Conservation (phyloP, 768 basidiomycete genomes). For the Termitomyces sp. region DNA sequence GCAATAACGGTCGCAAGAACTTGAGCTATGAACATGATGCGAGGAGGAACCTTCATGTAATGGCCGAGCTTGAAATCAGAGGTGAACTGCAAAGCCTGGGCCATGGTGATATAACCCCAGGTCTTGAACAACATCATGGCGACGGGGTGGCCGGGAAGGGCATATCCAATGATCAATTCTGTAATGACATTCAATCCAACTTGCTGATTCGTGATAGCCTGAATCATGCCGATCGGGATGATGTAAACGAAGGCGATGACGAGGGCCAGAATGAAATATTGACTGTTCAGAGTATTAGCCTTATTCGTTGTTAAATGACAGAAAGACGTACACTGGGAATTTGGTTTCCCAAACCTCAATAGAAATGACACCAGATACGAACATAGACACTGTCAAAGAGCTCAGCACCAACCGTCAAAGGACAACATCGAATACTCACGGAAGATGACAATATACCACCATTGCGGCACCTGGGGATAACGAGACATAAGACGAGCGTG, state of each 20-base stretch:
- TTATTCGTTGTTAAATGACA: conserved; percentile 7
- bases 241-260: conserved; percentile 64
- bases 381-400: conserved; percentile 47
- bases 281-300: conserved; percentile 18
- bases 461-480: conserved; percentile 76
- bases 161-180: conserved; percentile 79
- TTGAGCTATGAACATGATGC: conserved; percentile 68
- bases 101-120: conserved; percentile 72
- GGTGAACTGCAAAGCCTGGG: conserved; percentile 66
- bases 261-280: conserved; percentile 65
- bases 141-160: conserved; percentile 71
- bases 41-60: conserved; percentile 66
- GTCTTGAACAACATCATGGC: conserved; percentile 90
- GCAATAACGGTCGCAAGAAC: conserved; percentile 65
- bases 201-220: conserved; percentile 79
- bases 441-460: conserved; percentile 80
- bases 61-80: conserved; percentile 80
- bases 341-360: conserved; percentile 72
- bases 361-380: conserved; percentile 62
- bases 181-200: conserved; percentile 74
- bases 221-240: conserved; percentile 65
- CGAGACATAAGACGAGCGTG: conserved; percentile 78
- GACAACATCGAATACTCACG: conserved; percentile 28
- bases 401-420: conserved; percentile 1
- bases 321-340: conserved; percentile 63